A percentile compares a stretch with the other conserved stretches of the same genome.
phyloP scores from a whole-genome alignment of 352 stramenopile genomes.

The Globisporangium paddicum region DNA sequence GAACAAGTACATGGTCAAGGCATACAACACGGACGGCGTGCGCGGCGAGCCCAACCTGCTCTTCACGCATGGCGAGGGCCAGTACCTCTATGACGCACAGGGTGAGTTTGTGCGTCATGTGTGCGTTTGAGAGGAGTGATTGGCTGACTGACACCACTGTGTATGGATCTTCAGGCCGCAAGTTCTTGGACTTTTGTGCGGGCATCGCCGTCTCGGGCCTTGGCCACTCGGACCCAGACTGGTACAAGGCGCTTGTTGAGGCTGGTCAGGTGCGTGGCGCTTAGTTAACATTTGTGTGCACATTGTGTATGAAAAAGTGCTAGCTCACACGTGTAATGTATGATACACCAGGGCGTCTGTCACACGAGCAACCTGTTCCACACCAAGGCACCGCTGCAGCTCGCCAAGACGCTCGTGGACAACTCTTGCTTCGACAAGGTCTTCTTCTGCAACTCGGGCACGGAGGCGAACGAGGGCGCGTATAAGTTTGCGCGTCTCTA shows the following conservation, averaged over 20 bases:
- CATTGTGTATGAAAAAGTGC: too few species aligned
- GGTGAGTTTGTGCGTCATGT: slow-evolving; percentile 27
- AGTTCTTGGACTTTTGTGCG: slow-evolving; percentile 93
- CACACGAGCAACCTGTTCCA: slow-evolving; percentile 98
- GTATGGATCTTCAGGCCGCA: slow-evolving; percentile 18
- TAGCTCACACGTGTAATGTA: too few species aligned
- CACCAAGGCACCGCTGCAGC: slow-evolving; percentile 88
- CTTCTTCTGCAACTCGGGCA: slow-evolving; percentile 98
- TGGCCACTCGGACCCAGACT: slow-evolving; percentile 88
- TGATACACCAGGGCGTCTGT: slow-evolving; percentile 85
- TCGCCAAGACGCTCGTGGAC: slow-evolving; percentile 94
- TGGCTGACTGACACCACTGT: neutral
- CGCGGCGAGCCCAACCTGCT: slow-evolving; percentile 59
- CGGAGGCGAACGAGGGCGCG: slow-evolving; percentile 86
- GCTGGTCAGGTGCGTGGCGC: slow-evolving; percentile 32
- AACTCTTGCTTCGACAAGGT: slow-evolving; percentile 96
- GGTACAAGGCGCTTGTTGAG: slow-evolving; percentile 69
- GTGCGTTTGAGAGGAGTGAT: neutral
- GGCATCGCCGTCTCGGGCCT: slow-evolving; percentile 89
- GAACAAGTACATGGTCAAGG: slow-evolving; percentile 77
- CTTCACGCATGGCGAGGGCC: slow-evolving; percentile 88
- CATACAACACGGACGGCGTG: slow-evolving; percentile 76
- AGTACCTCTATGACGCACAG: slow-evolving; percentile 89
- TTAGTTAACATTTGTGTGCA: too few species aligned
- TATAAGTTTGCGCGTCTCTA: slow-evolving; percentile 87